Conservation (phyloP, 768 basidiomycete genomes). For the Calocybe gangraenosa region DNA sequence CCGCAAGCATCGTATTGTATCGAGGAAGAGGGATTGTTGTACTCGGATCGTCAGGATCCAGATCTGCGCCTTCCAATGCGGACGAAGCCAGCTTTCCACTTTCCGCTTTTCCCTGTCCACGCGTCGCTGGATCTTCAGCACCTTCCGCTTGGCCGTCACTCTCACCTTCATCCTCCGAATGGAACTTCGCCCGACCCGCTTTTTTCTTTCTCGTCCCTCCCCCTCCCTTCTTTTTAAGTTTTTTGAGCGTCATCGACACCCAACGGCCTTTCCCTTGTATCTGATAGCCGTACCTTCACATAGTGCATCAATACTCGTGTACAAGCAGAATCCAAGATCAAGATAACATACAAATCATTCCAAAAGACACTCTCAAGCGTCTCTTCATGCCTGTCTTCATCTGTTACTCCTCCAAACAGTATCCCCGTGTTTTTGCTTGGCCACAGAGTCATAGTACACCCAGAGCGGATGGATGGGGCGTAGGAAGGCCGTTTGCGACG, state of each 20-base stretch:
- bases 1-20: conserved; percentile 87
- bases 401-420: conserved; percentile 83
- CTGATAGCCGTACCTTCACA: conserved; percentile 71
- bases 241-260: conserved; percentile 74
- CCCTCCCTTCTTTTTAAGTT: conserved; percentile 54
- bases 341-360: conserved; percentile 72
- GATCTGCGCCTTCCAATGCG: conserved; percentile 27
- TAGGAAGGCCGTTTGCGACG: conserved; percentile 67
- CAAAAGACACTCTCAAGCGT: conserved; percentile 80
- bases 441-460: conserved; percentile 89
- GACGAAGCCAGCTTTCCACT: neutral
- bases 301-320: neutral
- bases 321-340: neutral
- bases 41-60: conserved; percentile 62
- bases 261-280: conserved; percentile 71
- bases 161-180: neutral
- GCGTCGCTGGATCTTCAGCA: neutral
- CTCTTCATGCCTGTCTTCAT: conserved; percentile 84
- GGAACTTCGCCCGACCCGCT: no score
- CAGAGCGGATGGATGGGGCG: conserved; percentile 68
- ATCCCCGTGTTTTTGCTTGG: conserved; percentile 61
- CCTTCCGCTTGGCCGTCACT: conserved; percentile 14
- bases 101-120: no score
- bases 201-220: conserved; percentile 16
- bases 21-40: conserved; percentile 62